These are phyloP conservation scores for Potentilla sterilis DNA, from an alignment of 306 rosid genomes.

Conservation along the genomic window DNA sequence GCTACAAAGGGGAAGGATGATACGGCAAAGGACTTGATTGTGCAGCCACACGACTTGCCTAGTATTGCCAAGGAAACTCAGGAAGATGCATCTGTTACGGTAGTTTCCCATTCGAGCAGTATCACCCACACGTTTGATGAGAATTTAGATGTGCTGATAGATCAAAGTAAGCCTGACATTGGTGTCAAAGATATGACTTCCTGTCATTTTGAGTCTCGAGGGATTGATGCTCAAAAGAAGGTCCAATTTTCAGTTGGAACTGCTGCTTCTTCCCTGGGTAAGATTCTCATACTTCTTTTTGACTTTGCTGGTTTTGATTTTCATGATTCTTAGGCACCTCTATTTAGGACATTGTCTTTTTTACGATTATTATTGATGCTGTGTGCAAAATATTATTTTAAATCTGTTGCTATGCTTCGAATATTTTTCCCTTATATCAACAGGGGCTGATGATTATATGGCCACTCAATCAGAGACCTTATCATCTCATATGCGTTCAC, in stretches of 20 bases:
- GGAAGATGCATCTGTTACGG: conserved; percentile 50
- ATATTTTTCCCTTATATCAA: conserved; percentile 46
- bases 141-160: conserved; percentile 34
- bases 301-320: conserved; percentile 10
- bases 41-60: conserved; percentile 26
- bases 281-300: conserved; percentile 18
- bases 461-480: conserved; percentile 79
- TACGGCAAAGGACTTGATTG: conserved; percentile 36
- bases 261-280: conserved; percentile 53
- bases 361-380: conserved; percentile 21
- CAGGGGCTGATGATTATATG: conserved; percentile 75
- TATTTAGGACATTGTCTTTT: conserved; percentile 13
- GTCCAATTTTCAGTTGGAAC: conserved; percentile 49
- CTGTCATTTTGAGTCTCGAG: conserved; percentile 42
- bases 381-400: conserved; percentile 19
- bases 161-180: conserved; percentile 26
- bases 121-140: conserved; percentile 46
- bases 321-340: conserved; percentile 8
- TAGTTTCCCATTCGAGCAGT: conserved; percentile 40
- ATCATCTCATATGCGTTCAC: conserved; percentile 87
- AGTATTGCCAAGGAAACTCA: conserved; percentile 35
- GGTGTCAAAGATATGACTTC: conserved; percentile 35
- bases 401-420: conserved; percentile 34
- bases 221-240: conserved; percentile 45
- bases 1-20: conserved; percentile 30